Conservation (phyloP, 805 yeast genomes). For the Starmerella tilneyi region DNA sequence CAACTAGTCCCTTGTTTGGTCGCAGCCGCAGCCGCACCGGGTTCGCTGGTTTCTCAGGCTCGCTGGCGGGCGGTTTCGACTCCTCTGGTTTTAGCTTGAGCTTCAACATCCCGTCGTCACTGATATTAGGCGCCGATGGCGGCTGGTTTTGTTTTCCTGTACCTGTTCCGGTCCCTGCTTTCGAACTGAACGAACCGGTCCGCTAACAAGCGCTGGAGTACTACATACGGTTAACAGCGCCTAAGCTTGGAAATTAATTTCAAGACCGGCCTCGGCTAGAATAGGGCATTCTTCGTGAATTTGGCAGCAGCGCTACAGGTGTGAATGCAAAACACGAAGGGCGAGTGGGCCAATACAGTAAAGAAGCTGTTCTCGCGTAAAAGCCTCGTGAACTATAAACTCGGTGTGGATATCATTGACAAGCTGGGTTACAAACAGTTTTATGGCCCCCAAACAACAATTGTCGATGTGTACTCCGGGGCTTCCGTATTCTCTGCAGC, state of each 20-base stretch:
- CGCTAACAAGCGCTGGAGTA: no score
- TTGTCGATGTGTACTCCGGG: constrained; percentile 32
- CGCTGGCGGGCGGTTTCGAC: background rate
- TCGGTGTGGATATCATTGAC: constrained; percentile 36
- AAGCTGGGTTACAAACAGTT: constrained; percentile 37
- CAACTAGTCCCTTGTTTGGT: constrained; percentile 69
- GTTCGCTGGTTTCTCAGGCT: constrained; percentile 10
- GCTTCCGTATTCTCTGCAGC: constrained; percentile 51
- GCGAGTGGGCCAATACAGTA: constrained; percentile 22
- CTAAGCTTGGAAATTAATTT: no score
- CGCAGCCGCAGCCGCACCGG: constrained; percentile 44
- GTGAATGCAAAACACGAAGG: constrained; percentile 21
- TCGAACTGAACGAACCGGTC: no score
- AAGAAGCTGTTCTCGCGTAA: constrained; percentile 26
- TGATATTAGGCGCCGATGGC: background rate
- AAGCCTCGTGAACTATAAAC: constrained; percentile 26
- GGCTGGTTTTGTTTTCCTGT: background rate
- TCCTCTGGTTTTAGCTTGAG: constrained; percentile 24
- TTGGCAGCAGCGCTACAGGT: no score
- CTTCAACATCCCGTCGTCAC: constrained; percentile 13
- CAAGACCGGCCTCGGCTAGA: no score
- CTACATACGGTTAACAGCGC: no score
- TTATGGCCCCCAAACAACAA: constrained; percentile 26
- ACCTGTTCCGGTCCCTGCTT: background rate
- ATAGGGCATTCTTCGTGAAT: no score